A percentile compares a stretch with the other conserved stretches of the same genome.
Conservation (phyloP, 257 asterid species). For the Paraleonurus japonicus region DNA sequence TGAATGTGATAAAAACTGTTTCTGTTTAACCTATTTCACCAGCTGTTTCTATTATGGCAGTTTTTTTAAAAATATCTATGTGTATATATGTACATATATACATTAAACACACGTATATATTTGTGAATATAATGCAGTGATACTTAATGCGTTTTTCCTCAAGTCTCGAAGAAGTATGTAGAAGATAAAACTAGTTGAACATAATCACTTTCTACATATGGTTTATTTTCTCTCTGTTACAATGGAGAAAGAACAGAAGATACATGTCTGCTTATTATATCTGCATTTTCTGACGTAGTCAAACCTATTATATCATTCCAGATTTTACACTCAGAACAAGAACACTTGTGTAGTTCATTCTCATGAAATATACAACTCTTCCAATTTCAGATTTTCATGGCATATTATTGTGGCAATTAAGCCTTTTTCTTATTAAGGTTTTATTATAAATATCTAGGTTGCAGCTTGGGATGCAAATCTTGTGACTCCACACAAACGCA, state of each 20-base stretch:
- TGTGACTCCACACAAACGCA: constrained; percentile 95
- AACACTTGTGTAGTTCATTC: background rate
- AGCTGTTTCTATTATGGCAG: too few species aligned
- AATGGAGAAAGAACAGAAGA: background rate
- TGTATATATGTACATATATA: too few species aligned
- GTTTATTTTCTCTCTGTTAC: background rate
- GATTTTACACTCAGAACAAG: background rate
- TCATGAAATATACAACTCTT: background rate
- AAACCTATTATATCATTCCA: background rate
- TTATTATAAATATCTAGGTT: constrained; percentile 44
- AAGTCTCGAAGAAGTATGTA: background rate
- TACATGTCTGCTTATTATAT: background rate
- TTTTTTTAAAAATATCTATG: too few species aligned
- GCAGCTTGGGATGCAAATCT: constrained; percentile 99
- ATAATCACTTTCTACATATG: too few species aligned
- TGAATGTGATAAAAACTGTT: too few species aligned
- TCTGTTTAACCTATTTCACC: too few species aligned
- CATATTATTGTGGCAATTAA: constrained; percentile 13
- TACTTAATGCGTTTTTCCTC: background rate
- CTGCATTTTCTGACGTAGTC: background rate
- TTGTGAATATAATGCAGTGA: background rate
- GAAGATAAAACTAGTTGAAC: background rate
- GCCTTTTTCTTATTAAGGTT: background rate
- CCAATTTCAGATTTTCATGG: background rate
- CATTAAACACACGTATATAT: background rate